These are phyloP conservation scores for Ashbya aceris DNA, from an alignment of 1,139 yeast genomes.

Conservation along the genomic window DNA sequence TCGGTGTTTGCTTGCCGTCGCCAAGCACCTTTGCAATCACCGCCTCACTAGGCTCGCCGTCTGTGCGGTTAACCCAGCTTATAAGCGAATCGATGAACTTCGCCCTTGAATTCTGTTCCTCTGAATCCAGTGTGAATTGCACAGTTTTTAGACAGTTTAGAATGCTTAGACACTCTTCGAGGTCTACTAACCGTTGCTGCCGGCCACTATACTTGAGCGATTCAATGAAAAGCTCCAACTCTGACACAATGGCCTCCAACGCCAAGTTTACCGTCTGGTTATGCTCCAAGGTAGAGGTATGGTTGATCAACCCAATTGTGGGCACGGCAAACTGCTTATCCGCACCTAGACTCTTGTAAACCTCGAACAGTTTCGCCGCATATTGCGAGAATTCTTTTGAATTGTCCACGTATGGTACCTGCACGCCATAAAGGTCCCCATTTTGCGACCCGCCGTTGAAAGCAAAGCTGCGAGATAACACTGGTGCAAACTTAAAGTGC, in stretches of 20 bases:
- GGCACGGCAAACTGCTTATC: slow-evolving; percentile 32
- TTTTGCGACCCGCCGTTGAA: slow-evolving; percentile 29
- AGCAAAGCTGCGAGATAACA: slow-evolving; percentile 34
- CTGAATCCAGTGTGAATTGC: slow-evolving; percentile 39
- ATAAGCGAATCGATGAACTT: slow-evolving; percentile 28
- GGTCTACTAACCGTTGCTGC: slow-evolving; percentile 30
- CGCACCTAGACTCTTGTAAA: slow-evolving; percentile 33
- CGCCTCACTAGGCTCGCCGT: slow-evolving; percentile 46
- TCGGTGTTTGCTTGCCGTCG: slow-evolving; percentile 20
- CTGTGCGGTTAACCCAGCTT: slow-evolving; percentile 61
- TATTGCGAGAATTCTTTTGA: slow-evolving; percentile 33
- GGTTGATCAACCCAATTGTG: slow-evolving; percentile 32
- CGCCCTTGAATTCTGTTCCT: slow-evolving; percentile 34
- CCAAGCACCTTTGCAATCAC: slow-evolving; percentile 30
- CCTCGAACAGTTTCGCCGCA: slow-evolving; percentile 32
- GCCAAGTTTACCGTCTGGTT: slow-evolving; percentile 30
- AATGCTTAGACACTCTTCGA: slow-evolving; percentile 42
- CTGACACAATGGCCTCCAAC: slow-evolving; percentile 28
- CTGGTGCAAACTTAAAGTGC: slow-evolving; percentile 36
- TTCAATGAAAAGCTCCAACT: slow-evolving; percentile 30
- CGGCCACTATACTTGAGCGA: slow-evolving; percentile 15
- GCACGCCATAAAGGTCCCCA: slow-evolving; percentile 33
- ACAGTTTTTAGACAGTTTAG: slow-evolving; percentile 50
- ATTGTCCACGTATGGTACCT: slow-evolving; percentile 32
- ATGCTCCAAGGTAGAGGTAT: slow-evolving; percentile 29